phyloP scores from a whole-genome alignment of 1,284 basidiomycete species.

The Takashimella koratensis region DNA sequence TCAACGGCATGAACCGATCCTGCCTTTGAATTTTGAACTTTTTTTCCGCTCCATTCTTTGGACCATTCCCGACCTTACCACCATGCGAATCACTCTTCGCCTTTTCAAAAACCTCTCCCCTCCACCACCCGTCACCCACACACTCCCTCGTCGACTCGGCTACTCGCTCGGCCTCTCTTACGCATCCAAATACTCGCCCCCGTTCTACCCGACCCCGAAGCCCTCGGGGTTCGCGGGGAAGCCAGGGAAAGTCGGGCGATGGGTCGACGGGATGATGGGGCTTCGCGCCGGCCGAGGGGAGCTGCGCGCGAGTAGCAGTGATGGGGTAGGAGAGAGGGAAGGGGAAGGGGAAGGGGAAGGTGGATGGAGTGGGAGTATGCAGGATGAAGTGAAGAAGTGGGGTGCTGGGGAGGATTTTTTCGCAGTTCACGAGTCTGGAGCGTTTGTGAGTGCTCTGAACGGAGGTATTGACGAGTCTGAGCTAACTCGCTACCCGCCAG shows the following conservation, averaged over 20 bases:
- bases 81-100: conserved; percentile 9
- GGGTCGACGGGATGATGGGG: conserved; percentile 35
- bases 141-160: conserved; percentile 21
- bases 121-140: conserved; percentile 6
- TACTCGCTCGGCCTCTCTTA: conserved; percentile 47
- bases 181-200: conserved; percentile 46
- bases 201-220: conserved; percentile 29
- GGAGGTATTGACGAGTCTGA: no score
- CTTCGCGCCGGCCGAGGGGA: conserved; percentile 41
- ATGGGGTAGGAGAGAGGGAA: conserved; percentile 1
- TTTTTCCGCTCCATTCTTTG: no score
- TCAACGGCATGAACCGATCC: no score
- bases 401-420: conserved; percentile 49
- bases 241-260: conserved; percentile 24
- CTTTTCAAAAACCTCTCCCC: conserved; percentile 10
- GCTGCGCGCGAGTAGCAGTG: conserved; percentile 14
- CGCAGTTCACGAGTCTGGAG: conserved; percentile 22
- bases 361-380: conserved; percentile 28
- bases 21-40: no score
- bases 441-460: conserved; percentile 34
- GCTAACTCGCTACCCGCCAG: conserved; percentile 12
- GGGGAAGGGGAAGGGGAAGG: conserved; percentile 14
- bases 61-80: neutral
- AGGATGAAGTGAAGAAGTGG: conserved; percentile 25
- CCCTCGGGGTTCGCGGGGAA: conserved; percentile 17